A percentile compares a stretch with the other conserved stretches of the same genome.
Evolutionary conservation across 768 basidiomycete genomes (phyloP).

Genomic region (Tulasnella calospora): DNA sequence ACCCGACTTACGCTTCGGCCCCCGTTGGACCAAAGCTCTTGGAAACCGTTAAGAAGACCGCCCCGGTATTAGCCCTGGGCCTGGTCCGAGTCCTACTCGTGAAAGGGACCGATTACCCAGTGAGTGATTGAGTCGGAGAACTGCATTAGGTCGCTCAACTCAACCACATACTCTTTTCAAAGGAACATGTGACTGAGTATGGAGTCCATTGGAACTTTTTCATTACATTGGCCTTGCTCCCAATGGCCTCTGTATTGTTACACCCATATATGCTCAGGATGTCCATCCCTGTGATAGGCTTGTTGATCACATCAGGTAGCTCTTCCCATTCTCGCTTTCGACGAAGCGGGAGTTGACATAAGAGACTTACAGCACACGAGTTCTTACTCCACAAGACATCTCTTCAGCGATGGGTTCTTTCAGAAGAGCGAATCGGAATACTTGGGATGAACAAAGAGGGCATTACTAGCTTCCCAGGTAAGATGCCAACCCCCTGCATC

Average conservation of each 20-base stretch:
- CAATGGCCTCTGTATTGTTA: conserved; percentile 62
- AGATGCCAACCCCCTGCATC: not conserved
- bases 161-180: not conserved
- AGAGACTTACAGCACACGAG: conserved; percentile 63
- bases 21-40: conserved; percentile 51
- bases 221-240: conserved; percentile 80
- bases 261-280: conserved; percentile 58
- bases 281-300: conserved; percentile 58
- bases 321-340: not conserved
- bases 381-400: conserved; percentile 50
- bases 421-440: conserved; percentile 56
- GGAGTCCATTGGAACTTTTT: conserved; percentile 99
- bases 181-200: conserved; percentile 96
- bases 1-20: conserved; percentile 45
- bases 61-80: conserved; percentile 69
- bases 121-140: conserved; percentile 38
- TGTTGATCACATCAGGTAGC: conserved; percentile 50
- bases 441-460: conserved; percentile 90
- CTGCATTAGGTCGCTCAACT: not conserved
- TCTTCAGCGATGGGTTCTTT: conserved; percentile 60
- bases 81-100: conserved; percentile 75
- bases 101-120: conserved; percentile 92
- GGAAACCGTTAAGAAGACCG: conserved; percentile 49
- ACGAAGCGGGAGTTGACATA: not conserved
- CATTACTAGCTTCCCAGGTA: conserved; percentile 69